These are phyloP conservation scores for Stylonectria norvegica DNA, from an alignment of 2,329 filamentous ascomycete genomes.

Conservation along the genomic window DNA sequence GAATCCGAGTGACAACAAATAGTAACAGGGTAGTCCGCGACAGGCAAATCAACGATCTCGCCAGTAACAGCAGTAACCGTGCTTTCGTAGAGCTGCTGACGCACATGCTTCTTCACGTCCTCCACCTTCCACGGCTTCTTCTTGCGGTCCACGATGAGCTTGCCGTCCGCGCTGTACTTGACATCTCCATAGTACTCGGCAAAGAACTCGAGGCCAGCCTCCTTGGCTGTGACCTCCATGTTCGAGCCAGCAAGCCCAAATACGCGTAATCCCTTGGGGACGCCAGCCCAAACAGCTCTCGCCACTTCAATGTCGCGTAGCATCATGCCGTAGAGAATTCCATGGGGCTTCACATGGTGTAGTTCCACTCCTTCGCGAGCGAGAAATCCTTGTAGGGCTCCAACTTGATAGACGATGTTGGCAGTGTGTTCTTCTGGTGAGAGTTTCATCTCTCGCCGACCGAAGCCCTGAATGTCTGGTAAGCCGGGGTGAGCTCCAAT, in stretches of 20 bases:
- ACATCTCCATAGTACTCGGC: constrained; percentile 29
- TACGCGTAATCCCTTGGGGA: constrained; percentile 22
- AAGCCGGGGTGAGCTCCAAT: constrained; percentile 16
- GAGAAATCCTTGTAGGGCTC: constrained; percentile 13
- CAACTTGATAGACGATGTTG: constrained; percentile 17
- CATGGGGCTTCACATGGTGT: constrained; percentile 21
- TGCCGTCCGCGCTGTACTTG: constrained; percentile 24
- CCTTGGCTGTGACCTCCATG: constrained; percentile 23
- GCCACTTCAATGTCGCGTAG: constrained; percentile 22
- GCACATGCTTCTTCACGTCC: constrained; percentile 39
- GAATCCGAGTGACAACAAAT: constrained; percentile 47
- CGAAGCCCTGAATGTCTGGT: constrained; percentile 17
- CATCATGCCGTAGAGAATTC: constrained; percentile 30
- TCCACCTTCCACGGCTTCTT: constrained; percentile 46
- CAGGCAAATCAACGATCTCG: constrained; percentile 33
- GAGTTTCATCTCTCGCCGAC: constrained; percentile 18
- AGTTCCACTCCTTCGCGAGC: constrained; percentile 14
- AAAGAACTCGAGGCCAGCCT: constrained; percentile 24
- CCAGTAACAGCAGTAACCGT: constrained; percentile 41
- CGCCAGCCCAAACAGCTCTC: constrained; percentile 23
- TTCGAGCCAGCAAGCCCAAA: constrained; percentile 26
- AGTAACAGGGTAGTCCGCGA: constrained; percentile 40
- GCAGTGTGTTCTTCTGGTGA: constrained; percentile 13
- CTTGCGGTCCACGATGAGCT: constrained; percentile 42
- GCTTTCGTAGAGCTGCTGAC: constrained; percentile 39